phyloP scores from a whole-genome alignment of 192 early-diverging fungal species.

The Obelidium mucronatum region DNA sequence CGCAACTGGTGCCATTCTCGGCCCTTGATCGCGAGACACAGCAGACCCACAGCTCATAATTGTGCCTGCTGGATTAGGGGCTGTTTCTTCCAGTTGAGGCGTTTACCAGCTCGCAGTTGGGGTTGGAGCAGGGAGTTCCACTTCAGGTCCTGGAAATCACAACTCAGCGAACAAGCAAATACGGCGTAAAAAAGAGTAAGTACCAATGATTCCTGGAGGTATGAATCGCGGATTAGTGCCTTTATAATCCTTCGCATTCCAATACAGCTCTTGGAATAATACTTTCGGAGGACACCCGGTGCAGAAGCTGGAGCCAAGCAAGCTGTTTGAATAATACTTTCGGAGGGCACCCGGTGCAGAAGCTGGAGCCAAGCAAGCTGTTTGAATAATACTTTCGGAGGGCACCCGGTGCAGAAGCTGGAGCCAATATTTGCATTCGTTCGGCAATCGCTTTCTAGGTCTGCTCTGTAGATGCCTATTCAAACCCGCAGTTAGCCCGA shows the following conservation, averaged over 20 bases:
- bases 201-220: slow-evolving; percentile 29
- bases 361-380: not conserved
- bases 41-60: too few relatives aligned
- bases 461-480: not conserved
- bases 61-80: not conserved
- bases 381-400: slow-evolving; percentile 19
- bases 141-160: slow-evolving; percentile 19
- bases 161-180: not conserved
- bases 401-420: slow-evolving; percentile 28
- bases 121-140: not conserved
- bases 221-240: slow-evolving; percentile 32
- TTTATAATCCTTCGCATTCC: slow-evolving; percentile 21
- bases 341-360: too few relatives aligned
- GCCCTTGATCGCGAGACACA: too few relatives aligned
- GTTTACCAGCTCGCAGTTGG: not conserved
- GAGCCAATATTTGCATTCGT: slow-evolving; percentile 20
- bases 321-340: too few relatives aligned
- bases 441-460: slow-evolving; percentile 21
- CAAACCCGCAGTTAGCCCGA: not conserved
- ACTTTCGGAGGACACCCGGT: too few relatives aligned
- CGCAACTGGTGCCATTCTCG: too few relatives aligned
- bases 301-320: too few relatives aligned
- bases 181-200: not conserved
- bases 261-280: slow-evolving; percentile 21
- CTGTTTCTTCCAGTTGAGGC: not conserved